A percentile compares a stretch with the other conserved stretches of the same genome.
These are phyloP conservation scores for Henckelia pumila DNA, from an alignment of 257 asterid genomes.

Conservation along the genomic window DNA sequence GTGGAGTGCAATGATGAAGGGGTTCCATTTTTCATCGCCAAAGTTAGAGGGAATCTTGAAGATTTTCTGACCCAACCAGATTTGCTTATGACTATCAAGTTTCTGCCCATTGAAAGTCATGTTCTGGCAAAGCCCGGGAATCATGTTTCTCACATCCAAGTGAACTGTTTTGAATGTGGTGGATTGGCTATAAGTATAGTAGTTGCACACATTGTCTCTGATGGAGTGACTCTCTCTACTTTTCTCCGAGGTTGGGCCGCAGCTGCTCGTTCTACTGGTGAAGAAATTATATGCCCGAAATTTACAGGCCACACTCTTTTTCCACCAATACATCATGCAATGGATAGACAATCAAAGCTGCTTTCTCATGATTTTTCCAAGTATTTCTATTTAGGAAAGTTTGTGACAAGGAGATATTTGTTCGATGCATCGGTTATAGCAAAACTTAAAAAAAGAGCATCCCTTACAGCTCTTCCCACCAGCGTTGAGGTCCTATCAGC, in stretches of 20 bases:
- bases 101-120: background rate
- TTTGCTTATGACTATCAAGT: background rate
- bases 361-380: background rate
- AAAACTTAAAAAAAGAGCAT: constrained; percentile 15
- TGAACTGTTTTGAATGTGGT: constrained; percentile 29
- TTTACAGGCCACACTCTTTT: background rate
- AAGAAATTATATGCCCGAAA: constrained; percentile 17
- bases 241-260: constrained; percentile 26
- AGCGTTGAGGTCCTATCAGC: constrained; percentile 24
- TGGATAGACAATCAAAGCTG: background rate
- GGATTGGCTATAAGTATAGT: constrained; percentile 20
- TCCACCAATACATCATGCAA: background rate
- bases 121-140: background rate
- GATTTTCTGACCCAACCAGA: constrained; percentile 24
- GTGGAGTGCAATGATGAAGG: constrained; percentile 26
- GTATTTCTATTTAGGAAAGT: background rate
- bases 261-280: background rate
- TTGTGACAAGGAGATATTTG: constrained; percentile 19
- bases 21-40: constrained; percentile 15
- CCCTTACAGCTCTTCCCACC: background rate
- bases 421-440: constrained; percentile 20
- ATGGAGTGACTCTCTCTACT: background rate
- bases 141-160: constrained; percentile 2
- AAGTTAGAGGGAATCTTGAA: background rate
- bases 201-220: constrained; percentile 19